Evolutionary conservation across 108 stramenopile species (phyloP).

Genomic region (Skeletonema grethae): DNA sequence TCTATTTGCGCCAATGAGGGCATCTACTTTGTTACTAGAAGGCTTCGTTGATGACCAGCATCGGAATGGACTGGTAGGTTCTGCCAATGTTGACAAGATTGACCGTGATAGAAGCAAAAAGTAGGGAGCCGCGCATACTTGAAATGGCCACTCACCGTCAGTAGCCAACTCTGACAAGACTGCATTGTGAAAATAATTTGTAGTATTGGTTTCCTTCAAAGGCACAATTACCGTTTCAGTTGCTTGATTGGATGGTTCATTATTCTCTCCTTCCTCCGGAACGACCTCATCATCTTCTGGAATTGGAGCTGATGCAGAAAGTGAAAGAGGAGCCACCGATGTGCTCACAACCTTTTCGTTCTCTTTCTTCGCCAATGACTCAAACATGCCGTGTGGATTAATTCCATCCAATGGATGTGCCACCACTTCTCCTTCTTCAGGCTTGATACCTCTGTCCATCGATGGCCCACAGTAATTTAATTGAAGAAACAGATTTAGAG

Average conservation of each 20-base stretch:
- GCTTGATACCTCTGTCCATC: slow-evolving; percentile 40
- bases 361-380: slow-evolving; percentile 27
- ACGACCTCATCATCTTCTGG: slow-evolving; percentile 9
- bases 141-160: slow-evolving; percentile 81
- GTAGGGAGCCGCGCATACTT: slow-evolving; percentile 67
- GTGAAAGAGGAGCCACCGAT: neutral
- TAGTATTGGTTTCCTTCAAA: slow-evolving; percentile 24
- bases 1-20: neutral
- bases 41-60: slow-evolving; percentile 13
- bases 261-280: neutral
- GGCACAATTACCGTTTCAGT: slow-evolving; percentile 14
- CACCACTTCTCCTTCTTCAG: slow-evolving; percentile 23
- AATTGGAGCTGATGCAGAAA: neutral
- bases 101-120: slow-evolving; percentile 71
- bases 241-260: slow-evolving; percentile 8
- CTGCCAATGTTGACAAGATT: slow-evolving; percentile 59
- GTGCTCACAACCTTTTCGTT: neutral
- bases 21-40: neutral
- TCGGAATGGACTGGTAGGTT: slow-evolving; percentile 45
- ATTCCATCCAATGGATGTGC: slow-evolving; percentile 47
- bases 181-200: slow-evolving; percentile 61
- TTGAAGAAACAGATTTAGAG: slow-evolving; percentile 85
- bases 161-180: slow-evolving; percentile 67
- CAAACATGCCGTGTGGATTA: slow-evolving; percentile 72
- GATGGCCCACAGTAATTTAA: slow-evolving; percentile 86